phyloP scores from a whole-genome alignment of 2,329 filamentous ascomycete species.

The Sporothrix dimorphospora region DNA sequence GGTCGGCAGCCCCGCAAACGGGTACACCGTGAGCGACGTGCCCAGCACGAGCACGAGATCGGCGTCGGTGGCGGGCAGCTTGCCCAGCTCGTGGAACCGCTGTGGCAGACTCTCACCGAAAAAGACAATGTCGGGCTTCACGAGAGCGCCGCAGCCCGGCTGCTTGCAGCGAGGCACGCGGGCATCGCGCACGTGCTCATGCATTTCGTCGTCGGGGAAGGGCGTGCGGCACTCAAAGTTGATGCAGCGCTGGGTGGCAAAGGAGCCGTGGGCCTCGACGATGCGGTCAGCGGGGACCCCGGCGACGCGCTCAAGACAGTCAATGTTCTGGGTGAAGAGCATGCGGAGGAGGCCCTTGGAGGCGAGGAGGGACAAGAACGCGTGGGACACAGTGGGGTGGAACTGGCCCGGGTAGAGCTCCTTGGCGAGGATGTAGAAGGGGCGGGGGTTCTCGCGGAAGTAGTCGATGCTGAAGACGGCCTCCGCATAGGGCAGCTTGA shows the following conservation, averaged over 20 bases:
- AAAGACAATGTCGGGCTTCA: constrained; percentile 95
- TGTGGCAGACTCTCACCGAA: constrained; percentile 71
- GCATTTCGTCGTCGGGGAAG: constrained; percentile 79
- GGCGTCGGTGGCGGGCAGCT: constrained; percentile 49
- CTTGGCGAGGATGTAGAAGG: constrained; percentile 89
- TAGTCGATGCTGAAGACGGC: constrained; percentile 93
- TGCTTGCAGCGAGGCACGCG: constrained; percentile 70
- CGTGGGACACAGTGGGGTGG: constrained; percentile 85
- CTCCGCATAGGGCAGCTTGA: constrained; percentile 86
- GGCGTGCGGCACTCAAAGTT: constrained; percentile 67
- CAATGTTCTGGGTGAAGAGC: constrained; percentile 97
- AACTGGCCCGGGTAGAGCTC: constrained; percentile 92
- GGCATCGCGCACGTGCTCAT: constrained; percentile 64
- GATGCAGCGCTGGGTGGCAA: constrained; percentile 87
- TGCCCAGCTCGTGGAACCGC: constrained; percentile 63
- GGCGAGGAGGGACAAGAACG: constrained; percentile 81
- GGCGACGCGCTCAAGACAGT: constrained; percentile 86
- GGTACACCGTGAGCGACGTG: constrained; percentile 53
- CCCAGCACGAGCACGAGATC: constrained; percentile 45
- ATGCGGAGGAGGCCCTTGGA: constrained; percentile 78
- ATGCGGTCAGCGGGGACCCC: constrained; percentile 81
- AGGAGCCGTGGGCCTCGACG: constrained; percentile 93
- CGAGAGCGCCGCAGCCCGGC: constrained; percentile 68
- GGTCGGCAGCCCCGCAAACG: constrained; percentile 80
- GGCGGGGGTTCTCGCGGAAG: constrained; percentile 80